Evolutionary conservation across 371 early-diverging fungal genomes (phyloP), one percentile per base, ranked within the genome.

Genomic region (Apophysomyces variabilis): DNA sequence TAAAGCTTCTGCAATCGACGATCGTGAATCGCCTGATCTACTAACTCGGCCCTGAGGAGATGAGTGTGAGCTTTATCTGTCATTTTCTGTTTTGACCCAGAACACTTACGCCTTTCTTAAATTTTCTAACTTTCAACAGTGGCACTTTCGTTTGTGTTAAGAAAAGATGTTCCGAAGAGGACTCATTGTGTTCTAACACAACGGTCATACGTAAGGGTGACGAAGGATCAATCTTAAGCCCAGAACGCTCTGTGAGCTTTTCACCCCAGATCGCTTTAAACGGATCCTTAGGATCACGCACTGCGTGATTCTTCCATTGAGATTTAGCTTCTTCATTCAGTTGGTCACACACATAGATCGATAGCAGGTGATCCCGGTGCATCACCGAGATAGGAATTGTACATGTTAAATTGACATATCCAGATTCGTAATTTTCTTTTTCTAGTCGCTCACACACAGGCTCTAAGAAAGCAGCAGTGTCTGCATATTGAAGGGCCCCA

Each of bases 151-250:
- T 82, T 26, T 73, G 75, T 6, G 88, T 84, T 65, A 93, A 77
- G 57, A 92, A 90, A 59, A 82, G 67, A 66, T 87, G 91, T 56
- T 91, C 91, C 7, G 77, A 67, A 13, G 78, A 77, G 0, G 92
- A 84, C 26, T 82, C 81, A 4, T 74, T 71, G 67, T 92, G 92
- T 7, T 77, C 79, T 54, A 87, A 74, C 4, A 84, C 83, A 0
- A 91, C 73, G 1, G 80, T 84, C 67, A 92, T 81, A 47, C 77
- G 76, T 26, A 92, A 80, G 16, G 80, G 78, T 7, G 69, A 65
- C 7, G 70, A 67, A 0, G 56, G 38, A 57, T 77, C 68, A 41
- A 77, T 44, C 0, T 60, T 64, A 18, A 78, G 36, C 1, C 75
- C 75, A 9, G 72, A 73, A 41, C 65, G 58, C 38, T 68, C 57